Evolutionary conservation across 306 rosid species (phyloP), one percentile per base, ranked within the genome.

Genomic region (Crataegus laevigata): DNA sequence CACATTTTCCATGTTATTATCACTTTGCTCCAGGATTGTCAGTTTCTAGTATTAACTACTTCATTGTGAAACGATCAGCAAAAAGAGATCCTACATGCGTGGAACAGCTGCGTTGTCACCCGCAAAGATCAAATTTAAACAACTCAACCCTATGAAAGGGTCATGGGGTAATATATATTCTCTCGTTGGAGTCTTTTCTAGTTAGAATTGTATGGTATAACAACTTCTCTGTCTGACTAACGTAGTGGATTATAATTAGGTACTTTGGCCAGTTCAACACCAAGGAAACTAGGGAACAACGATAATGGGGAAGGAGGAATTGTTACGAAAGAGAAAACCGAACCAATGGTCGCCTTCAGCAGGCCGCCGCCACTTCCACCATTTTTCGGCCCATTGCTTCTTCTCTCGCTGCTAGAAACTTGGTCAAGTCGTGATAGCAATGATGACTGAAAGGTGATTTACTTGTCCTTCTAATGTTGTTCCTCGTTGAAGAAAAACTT

Each of bases 311-410:
- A 82, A 79, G 89, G 54, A 69, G 79, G 67, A 62, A 13, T 75
- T 30, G 74, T 77, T 74, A 60, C 82, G 22, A 86, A 85, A 17
- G 90, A 89, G 80, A 83, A 82, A 71, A 28, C 61, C 25, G 87
- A 83, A 29, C 91, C 93, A 69, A 73, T 93, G 69, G 91, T 61
- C 1, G 70, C 87, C 34, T 87, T 85, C 59, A 75, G 90, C 61
- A 76, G 82, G 86, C 97, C 93, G 22, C 93, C 96, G 2, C 93
- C 87, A 12, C 75, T 85, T 58, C 98, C 97, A 2, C 93, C 96
- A 6, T 72, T 83, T 72, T 57, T 93, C 28, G 92, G 92, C 52
- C 92, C 93, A 4, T 71, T 93, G 79, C 68, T 87, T 54, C 82
- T 73, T 59, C 68, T 91, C 61, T 86, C 92, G 1, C 57, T 93